Evolutionary conservation across 345 rosid genomes (phyloP).

Genomic region (Aquilaria yunnanensis): DNA sequence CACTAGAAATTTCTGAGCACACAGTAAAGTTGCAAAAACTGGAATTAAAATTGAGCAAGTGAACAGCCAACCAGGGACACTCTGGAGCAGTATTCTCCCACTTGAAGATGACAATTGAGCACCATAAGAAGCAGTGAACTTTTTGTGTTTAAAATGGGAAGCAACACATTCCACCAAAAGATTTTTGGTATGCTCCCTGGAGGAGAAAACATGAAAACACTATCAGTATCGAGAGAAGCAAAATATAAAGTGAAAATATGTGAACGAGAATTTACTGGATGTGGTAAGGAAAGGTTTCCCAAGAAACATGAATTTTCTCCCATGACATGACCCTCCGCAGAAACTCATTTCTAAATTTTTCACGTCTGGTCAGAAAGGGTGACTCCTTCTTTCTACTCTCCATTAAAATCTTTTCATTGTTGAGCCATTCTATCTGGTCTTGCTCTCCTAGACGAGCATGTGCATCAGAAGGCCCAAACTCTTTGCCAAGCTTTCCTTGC

Average conservation of each 20-base stretch:
- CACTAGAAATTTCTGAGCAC: not conserved
- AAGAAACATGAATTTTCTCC: slow-evolving; percentile 85
- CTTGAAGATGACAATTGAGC: slow-evolving; percentile 76
- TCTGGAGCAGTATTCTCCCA: slow-evolving; percentile 86
- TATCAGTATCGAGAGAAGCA: slow-evolving; percentile 6
- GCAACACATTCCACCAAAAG: slow-evolving; percentile 79
- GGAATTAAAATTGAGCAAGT: not conserved
- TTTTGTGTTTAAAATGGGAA: slow-evolving; percentile 74
- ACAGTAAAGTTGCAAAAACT: not conserved
- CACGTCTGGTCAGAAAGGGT: slow-evolving; percentile 60
- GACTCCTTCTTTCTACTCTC: slow-evolving; percentile 79
- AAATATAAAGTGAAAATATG: slow-evolving; percentile 1
- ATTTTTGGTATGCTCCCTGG: slow-evolving; percentile 69
- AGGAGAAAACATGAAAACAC: slow-evolving; percentile 14
- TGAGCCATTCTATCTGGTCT: slow-evolving; percentile 96
- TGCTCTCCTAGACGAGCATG: slow-evolving; percentile 81
- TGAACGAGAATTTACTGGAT: slow-evolving; percentile 58
- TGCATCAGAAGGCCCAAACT: slow-evolving; percentile 37
- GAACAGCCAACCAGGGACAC: slow-evolving; percentile 67
- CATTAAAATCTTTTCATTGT: slow-evolving; percentile 60
- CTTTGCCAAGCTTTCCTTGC: slow-evolving; percentile 20
- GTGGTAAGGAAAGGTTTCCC: slow-evolving; percentile 91
- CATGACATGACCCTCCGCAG: slow-evolving; percentile 81
- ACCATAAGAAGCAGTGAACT: slow-evolving; percentile 52
- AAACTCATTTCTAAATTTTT: slow-evolving; percentile 76